Evolutionary conservation across 2,329 filamentous ascomycete species (phyloP), one percentile per base, ranked within the genome.

Genomic region (Aspergillus alliaceus): DNA sequence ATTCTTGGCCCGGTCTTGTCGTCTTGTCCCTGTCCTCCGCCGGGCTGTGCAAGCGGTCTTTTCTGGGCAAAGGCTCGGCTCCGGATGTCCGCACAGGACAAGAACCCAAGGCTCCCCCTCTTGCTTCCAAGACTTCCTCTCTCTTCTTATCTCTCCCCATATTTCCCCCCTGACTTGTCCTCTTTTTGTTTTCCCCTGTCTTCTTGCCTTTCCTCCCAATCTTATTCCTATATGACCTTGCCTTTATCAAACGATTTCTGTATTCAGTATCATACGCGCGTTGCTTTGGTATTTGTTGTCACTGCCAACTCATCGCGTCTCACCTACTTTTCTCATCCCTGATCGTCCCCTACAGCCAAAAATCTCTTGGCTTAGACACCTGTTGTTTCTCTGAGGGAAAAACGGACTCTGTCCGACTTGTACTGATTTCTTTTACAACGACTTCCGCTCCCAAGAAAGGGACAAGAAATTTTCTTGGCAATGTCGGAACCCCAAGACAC

Each of bases 381-480:
- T 47, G 49, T 35, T 34, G 14, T 35, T 46, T 34, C 22, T 46
- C 32, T 15, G 7, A 11, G 34, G 48, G 20, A 24, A 35, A 40
- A 6, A 27, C 15, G 22, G 32, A 18, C 52, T 46, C n/a, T 37
- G 39, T 40, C 29, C 34, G 24, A 31, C 51, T 35, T 51, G 46
- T 59, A 58, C 60, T 59, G 60, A 61, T 57, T 48, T 32, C 42
- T 55, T 47, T 27, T 7, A 48, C 44, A 24, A 54, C 50, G 46
- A 57, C 59, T 66, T 69, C 70, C 68, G 67, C 71, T 63, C 62
- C 65, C 65, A 67, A 69, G 65, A 67, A 59, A 63, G 57, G 54
- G 66, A 70, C 67, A 68, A 73, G 65, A 69, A 61, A 65, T 65
- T 69, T 68, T 72, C 72, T 74, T 77, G 72, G 72, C 74, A 70